Base-by-base conservation (phyloP, 2,329 filamentous ascomycete species). In the Podosphaera aphanis region DNA sequence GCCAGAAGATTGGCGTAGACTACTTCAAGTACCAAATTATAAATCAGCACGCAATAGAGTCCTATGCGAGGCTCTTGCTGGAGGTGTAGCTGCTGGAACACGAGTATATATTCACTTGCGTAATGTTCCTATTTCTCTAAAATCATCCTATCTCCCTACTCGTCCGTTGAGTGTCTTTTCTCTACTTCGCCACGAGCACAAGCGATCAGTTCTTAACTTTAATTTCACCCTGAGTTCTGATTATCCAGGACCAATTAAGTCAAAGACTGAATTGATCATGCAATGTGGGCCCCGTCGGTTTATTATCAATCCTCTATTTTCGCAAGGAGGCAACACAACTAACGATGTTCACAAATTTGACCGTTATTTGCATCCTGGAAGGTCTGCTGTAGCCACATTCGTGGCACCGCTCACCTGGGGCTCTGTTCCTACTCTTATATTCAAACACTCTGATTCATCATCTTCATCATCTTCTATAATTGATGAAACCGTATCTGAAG, bases 321-420 rank as follows among this genome's bases (percentile, higher is more conserved):
- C 86, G 0, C 75, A 83, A 58, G 69, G 74, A n/a, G 88, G 86
- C 47, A 84, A 79, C 58, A 94, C 88, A 0, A 83, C 84, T 42
- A 95, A 95, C 64, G 80, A 98, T 58, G 86, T 98, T 13, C 86
- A 95, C 71, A 98, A 98, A 62, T 95, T 85, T 63, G 82, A 84
- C 62, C 79, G 88, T 25, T 98, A 75, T 65, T 65, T 95, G 5
- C 85, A 95, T 61, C 86, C 90, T 0, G 90, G 90, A 3, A 79
- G 84, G 54, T 88, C 83, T 7, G 83, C 83, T 2, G 79, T 95
- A 20, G 90, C 86, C 6, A 82, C 79, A 10, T 93, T 94, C 61
- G 79, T 86, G 54, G 90, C 81, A 0, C 90, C 90, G 1, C 65
- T 95, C 6, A 90, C 80, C 2, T 98, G 90, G 88, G 90, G 90